Evolutionary conservation across 2,329 filamentous ascomycete species (phyloP), one percentile per base, ranked within the genome.

Genomic region (Saccharata proteae): DNA sequence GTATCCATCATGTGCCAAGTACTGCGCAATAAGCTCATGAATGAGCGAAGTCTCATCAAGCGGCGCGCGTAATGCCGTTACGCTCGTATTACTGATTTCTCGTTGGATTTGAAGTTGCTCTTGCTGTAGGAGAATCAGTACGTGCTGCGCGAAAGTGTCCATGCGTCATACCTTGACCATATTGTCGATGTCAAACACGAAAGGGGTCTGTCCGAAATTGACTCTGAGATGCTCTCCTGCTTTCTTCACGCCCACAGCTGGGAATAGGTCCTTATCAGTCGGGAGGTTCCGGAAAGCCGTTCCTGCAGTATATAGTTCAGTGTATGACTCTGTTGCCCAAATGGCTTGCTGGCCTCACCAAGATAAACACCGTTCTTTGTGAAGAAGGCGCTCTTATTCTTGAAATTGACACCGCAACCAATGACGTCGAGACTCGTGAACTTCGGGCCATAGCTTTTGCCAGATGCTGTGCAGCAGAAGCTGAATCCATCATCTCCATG

Each of bases 1-100:
- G 43, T 94, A 96, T 37, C 90, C 90, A 46, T 96, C 90, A 44
- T 96, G 88, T 21, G 86, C 81, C 10, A 98, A 63, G 43, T 93
- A 96, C 55, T 94, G 86, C 22, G 85, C 68, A 12, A 88, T 75
- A 35, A 96, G 62, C 43, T 80, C 72, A 50, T 94, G 85, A 21
- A 93, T 74, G 28, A 96, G 67, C 16, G 80, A 67, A 2, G 74
- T 77, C 54, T 94, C 88, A 38, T 70, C 73, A 39, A 81, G 61
- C 3, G 67, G 65, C 3, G 74, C 71, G 19, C 74, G 70, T 5
- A 90, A 59, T 14, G 54, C 62, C 16, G 69, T 63, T n/a, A 77
- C 69, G 29, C 62, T 65, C 9, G 69, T 61, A 19, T 54, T 46
- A 41, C 68, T 69, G 44, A 92, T 82, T 15, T 79, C 70, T 11